phyloP scores from a whole-genome alignment of 2,329 filamentous ascomycete species.

The Hypoxylon sp. region DNA sequence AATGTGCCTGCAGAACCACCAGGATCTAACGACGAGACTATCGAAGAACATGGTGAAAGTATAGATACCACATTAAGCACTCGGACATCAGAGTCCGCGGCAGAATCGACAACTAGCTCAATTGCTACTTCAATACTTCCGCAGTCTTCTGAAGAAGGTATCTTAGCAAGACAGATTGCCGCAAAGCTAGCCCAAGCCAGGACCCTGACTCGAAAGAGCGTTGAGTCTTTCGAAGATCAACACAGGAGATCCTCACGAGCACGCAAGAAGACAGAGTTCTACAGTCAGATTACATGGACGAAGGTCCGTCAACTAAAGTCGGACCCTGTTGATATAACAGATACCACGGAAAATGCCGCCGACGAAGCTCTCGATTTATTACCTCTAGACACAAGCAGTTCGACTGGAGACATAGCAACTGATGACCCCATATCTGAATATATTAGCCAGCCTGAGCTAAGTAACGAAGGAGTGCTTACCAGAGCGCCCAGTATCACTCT shows the following conservation, averaged over 20 bases:
- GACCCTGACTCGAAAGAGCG: constrained; percentile 7
- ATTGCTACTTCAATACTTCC: background rate
- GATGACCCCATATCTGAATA: constrained; percentile 1
- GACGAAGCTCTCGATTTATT: background rate
- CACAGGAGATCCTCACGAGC: constrained; percentile 34
- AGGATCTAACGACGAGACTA: background rate
- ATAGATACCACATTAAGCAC: background rate
- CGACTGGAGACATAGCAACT: background rate
- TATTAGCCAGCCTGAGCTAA: background rate
- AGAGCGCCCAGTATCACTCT: background rate
- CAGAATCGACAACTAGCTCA: constrained; percentile 3
- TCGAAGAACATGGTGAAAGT: background rate
- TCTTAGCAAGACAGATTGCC: constrained; percentile 23
- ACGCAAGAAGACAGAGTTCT: constrained; percentile 41
- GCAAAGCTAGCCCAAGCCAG: constrained; percentile 12
- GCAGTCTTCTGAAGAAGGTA: constrained; percentile 9
- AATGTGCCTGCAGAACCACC: constrained; percentile 10
- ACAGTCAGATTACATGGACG: constrained; percentile 29
- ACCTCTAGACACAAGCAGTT: background rate
- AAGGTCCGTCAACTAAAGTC: constrained; percentile 23
- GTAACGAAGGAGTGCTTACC: background rate
- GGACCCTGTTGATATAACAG: constrained; percentile 6
- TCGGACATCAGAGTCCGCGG: background rate
- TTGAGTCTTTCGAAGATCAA: constrained; percentile 18
- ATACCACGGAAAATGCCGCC: constrained; percentile 1